Percentiles rank a stretch among this genome's conserved stretches.
These are phyloP conservation scores for Cladosporium sp. DNA, from an alignment of 2,329 filamentous ascomycete genomes.

Conservation along the genomic window DNA sequence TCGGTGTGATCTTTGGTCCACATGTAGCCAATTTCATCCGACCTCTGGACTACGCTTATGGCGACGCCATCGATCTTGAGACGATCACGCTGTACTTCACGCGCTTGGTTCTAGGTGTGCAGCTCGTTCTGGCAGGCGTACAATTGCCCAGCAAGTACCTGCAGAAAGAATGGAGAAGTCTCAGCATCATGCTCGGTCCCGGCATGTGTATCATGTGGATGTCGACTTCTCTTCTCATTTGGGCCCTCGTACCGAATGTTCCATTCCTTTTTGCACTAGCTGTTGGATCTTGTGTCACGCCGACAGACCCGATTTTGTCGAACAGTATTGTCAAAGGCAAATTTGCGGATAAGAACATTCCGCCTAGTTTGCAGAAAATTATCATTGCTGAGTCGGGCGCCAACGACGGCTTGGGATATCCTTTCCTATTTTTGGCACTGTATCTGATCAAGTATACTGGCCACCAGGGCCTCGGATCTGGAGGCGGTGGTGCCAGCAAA, in stretches of 20 bases:
- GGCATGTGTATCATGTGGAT: conserved; percentile 88
- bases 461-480: conserved; percentile 50
- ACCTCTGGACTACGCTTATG: conserved; percentile 67
- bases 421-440: conserved; percentile 78
- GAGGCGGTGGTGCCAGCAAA: conserved; percentile 59
- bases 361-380: conserved; percentile 71
- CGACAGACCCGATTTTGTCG: conserved; percentile 82
- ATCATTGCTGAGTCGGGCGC: conserved; percentile 69
- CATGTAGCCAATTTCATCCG: conserved; percentile 71
- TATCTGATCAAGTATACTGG: conserved; percentile 76
- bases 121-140: conserved; percentile 82
- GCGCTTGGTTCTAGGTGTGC: conserved; percentile 81
- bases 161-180: conserved; percentile 69
- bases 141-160: conserved; percentile 83
- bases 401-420: conserved; percentile 86
- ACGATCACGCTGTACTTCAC: conserved; percentile 78
- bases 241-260: conserved; percentile 67
- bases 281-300: conserved; percentile 82
- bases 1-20: conserved; percentile 74
- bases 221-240: conserved; percentile 72
- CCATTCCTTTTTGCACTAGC: conserved; percentile 74
- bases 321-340: conserved; percentile 91
- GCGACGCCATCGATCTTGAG: conserved; percentile 56
- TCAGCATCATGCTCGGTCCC: conserved; percentile 72
- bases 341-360: conserved; percentile 87